These are phyloP conservation scores for Starmerella davenportii DNA, from an alignment of 805 yeast species.

Conservation along the genomic window DNA sequence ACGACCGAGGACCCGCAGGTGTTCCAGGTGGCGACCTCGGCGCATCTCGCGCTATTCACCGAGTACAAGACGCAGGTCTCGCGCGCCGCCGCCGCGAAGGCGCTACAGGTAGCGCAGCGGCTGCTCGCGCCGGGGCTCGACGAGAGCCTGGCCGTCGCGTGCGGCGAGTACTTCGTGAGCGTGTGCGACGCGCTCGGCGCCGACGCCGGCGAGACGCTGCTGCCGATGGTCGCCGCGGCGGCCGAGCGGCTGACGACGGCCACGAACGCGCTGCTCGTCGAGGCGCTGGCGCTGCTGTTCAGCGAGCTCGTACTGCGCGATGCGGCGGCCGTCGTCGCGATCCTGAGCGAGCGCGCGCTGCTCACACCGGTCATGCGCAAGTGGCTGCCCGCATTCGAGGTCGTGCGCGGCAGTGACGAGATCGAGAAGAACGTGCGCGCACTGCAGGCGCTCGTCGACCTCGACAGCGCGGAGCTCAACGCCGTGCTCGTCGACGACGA, in stretches of 20 bases:
- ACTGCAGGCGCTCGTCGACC: constrained; percentile 42
- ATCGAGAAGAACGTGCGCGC: constrained; percentile 54
- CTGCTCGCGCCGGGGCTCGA: constrained; percentile 52
- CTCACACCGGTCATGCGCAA: constrained; percentile 45
- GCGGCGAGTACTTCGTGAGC: constrained; percentile 49
- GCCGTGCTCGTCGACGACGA: constrained; percentile 41
- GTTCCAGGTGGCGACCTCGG: constrained; percentile 59
- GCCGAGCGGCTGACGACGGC: constrained; percentile 49
- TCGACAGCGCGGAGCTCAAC: constrained; percentile 38
- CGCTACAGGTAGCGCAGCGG: constrained; percentile 49
- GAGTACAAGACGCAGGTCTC: constrained; percentile 16
- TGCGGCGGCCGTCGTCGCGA: constrained; percentile 43
- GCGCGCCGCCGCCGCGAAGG: constrained; percentile 19
- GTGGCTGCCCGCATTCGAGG: constrained; percentile 73
- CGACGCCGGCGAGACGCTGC: constrained; percentile 25
- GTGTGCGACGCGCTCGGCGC: constrained; percentile 36
- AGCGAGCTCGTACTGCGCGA: constrained; percentile 50
- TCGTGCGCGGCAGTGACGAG: constrained; percentile 57
- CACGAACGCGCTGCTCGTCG: constrained; percentile 52
- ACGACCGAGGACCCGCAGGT: constrained; percentile 55
- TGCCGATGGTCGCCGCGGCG: constrained; percentile 55
- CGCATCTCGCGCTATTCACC: constrained; percentile 41
- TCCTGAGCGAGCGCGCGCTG: constrained; percentile 34
- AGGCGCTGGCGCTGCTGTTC: constrained; percentile 58
- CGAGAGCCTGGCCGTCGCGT: constrained; percentile 67